A percentile compares a stretch with the other conserved stretches of the same genome.
Evolutionary conservation across 2,329 filamentous ascomycete genomes (phyloP).

Genomic region (Rhexocercosporidium sp.): DNA sequence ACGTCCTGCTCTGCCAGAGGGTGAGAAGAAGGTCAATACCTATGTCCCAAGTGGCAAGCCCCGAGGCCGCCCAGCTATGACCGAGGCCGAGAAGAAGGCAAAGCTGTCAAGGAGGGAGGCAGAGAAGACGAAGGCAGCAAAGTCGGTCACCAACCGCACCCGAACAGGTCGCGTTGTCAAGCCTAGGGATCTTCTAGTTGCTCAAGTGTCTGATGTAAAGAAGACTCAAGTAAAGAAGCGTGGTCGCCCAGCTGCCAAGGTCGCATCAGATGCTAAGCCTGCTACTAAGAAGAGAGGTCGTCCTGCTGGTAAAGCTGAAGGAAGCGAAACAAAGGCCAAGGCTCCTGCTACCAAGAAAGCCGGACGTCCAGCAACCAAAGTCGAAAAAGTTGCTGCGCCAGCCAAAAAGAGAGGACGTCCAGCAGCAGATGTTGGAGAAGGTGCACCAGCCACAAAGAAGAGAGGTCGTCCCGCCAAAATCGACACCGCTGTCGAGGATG

Average conservation of each 20-base stretch:
- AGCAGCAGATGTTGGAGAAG: background rate
- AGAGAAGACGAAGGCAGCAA: background rate
- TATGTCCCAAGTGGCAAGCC: conserved; percentile 4
- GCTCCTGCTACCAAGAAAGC: conserved; percentile 12
- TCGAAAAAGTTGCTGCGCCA: background rate
- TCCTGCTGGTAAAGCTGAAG: background rate
- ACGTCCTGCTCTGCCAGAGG: conserved; percentile 32
- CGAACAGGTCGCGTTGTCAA: conserved; percentile 4
- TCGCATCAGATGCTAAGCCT: background rate
- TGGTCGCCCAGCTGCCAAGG: background rate
- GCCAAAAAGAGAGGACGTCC: background rate
- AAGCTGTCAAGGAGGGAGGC: conserved; percentile 6
- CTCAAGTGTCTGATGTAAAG: background rate
- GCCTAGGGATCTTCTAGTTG: conserved; percentile 17
- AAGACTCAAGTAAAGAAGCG: background rate
- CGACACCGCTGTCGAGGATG: background rate
- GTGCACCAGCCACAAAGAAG: conserved; percentile 1
- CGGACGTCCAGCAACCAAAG: background rate
- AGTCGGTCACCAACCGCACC: background rate
- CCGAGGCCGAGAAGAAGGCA: conserved; percentile 5
- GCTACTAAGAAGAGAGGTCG: conserved; percentile 8
- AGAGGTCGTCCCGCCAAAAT: conserved; percentile 8
- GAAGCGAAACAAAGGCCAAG: conserved; percentile 2
- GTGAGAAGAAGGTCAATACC: conserved; percentile 33
- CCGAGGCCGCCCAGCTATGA: conserved; percentile 6